These are phyloP conservation scores for Gaeumannomyces tritici DNA, from an alignment of 2,329 filamentous ascomycete species.

Conservation along the genomic window DNA sequence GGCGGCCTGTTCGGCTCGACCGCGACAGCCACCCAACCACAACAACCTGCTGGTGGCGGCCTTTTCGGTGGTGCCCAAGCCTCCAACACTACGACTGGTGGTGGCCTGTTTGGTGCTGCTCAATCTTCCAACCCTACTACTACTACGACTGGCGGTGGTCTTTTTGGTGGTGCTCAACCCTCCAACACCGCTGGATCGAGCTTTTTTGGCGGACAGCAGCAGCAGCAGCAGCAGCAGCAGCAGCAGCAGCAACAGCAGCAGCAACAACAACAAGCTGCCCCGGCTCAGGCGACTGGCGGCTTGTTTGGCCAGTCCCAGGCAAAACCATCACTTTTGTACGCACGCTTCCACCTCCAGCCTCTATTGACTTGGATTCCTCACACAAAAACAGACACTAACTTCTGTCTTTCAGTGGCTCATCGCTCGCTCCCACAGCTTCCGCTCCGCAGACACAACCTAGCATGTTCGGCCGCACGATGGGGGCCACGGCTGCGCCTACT, in stretches of 20 bases:
- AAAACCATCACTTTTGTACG: constrained; percentile 12
- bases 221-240: no score
- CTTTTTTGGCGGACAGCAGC: constrained; percentile 13
- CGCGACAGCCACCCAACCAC: constrained; percentile 11
- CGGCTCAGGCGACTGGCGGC: constrained; percentile 7
- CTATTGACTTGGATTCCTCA: neutral
- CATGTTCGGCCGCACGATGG: constrained; percentile 20
- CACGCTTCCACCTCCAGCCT: neutral
- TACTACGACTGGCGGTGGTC: neutral
- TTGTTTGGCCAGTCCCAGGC: constrained; percentile 13
- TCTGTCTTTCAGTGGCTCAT: constrained; percentile 9
- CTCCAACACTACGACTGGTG: neutral
- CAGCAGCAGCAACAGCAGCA: constrained; percentile 9
- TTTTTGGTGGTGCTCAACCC: constrained; percentile 1
- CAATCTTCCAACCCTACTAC: neutral
- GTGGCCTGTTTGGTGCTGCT: constrained; percentile 2
- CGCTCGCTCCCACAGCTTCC: constrained; percentile 10
- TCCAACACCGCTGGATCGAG: constrained; percentile 10
- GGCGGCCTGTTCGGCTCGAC: constrained; percentile 10
- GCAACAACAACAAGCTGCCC: constrained; percentile 9
- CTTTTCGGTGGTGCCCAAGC: constrained; percentile 2
- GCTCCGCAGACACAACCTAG: constrained; percentile 24
- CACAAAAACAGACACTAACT: neutral
- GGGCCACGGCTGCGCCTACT: constrained; percentile 1
- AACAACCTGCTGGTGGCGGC: constrained; percentile 10